Base-by-base conservation (phyloP, 208 protist species). In the Crithidia mellificae region DNA sequence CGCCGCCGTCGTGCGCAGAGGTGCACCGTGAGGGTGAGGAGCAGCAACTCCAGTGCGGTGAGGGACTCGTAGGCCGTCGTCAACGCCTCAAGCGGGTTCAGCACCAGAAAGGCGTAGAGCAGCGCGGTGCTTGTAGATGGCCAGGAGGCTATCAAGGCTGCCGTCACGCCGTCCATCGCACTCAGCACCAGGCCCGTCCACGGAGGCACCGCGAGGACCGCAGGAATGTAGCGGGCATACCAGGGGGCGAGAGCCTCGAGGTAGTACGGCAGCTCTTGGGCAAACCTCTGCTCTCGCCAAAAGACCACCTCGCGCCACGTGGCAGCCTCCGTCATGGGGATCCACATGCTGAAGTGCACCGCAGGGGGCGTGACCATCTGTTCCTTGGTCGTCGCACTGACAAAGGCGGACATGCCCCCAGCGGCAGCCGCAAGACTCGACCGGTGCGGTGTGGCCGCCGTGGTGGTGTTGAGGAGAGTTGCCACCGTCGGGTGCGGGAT, bases 301-400 rank as follows among this genome's bases (percentile, higher is more conserved):
- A 81, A 90, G 15, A 90, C 68, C 24, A 77, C 58, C 50, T 91
- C 85, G 15, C 82, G 81, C 86, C 88, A 94, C 63, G 70, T 80
- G 36, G 82, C 74, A 17, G 83, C 75, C 24, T 68, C 83, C 9
- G 72, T 70, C 57, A 47, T 43, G 7, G 70, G 43, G 30, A 76
- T 76, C 36, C 54, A 76, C 70, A 76, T 64, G 49, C 70, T 76
- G 34, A 76, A 76, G 50, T 76, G 70, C 38, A 76, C 36, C 15
- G 70, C 55, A 36, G 70, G 70, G 20, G 70, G 70, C 17, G 63
- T 76, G 12, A 76, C 25, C 29, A 63, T 47, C 15, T 39, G 44
- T 36, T 76, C 70, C n/a, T 29, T 56, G 4, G 50, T 54, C 17
- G 30, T 59, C 34, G 39, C 30, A 24, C 54, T 70, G 2, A 44